Evolutionary conservation across 2,329 filamentous ascomycete species (phyloP), one percentile per base, ranked within the genome.

Genomic region (Ambrosiella xylebori): DNA sequence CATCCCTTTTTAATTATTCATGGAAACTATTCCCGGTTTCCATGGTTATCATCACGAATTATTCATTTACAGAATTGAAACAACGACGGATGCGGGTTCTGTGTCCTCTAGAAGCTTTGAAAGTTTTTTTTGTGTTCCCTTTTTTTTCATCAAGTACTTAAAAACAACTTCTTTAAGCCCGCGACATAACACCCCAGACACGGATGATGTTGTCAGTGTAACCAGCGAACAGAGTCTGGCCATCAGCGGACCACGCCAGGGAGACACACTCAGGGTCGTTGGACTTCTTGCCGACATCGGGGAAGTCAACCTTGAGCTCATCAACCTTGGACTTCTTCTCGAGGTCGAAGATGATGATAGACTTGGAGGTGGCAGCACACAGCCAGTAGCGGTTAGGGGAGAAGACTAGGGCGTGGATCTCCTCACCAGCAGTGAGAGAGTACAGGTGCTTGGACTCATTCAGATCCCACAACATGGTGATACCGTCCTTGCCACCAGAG

Each of bases 271-370:
- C 91, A 68, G 93, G 93, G 77, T 96, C 91, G 73, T 90, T 84
- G 84, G 85, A 89, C 88, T 97, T 97, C 88, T 95, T 95, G 79
- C 90, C 88, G 73, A 89, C 85, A 73, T 89, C 82, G 70, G 87
- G 78, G 79, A 90, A 95, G 71, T 89, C 80, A 80, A 93, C 96
- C 75, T 98, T 93, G 75, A 98, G 85, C 84, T 97, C 93, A 70
- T 97, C 91, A 71, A 97, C 91, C 86, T 96, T 97, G 86, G 85
- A 94, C 90, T 98, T 98, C 90, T 98, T 98, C 88, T 98, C 93
- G 67, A 98, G 84, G 72, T 98, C 93, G 79, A 98, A 98, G 82
- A 98, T 97, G 83, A 96, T 96, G 83, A 98, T 97, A 82, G 84
- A 89, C 78, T 82, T 88, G 72, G 88, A 82, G 64, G 93, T 98